Base-by-base conservation (phyloP, 176 grass and related monocot species). In the Eragrostis nindensis region DNA sequence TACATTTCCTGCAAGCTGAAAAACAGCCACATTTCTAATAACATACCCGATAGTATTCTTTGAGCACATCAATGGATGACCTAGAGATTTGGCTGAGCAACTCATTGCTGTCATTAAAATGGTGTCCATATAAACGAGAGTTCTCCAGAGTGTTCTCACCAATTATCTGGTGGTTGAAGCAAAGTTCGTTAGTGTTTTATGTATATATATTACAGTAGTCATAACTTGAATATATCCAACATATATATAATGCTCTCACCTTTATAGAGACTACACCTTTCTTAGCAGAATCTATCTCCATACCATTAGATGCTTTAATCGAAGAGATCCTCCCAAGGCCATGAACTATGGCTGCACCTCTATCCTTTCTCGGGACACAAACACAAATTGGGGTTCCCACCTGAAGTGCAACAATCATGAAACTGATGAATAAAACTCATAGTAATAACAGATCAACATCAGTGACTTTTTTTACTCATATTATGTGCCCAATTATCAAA, bases 31-130 rank as follows among this genome's bases (percentile, higher is more conserved):
- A 43, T 19, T 14, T 10, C 14, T 45, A 12, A 3, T 40, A 15
- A 40, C 78, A 71, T 89, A 91, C 94, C 86, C 81, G 86, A 78
- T 79, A 91, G 40, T 83, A 68, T 19, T 85, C 55, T 89, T 97
- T 89, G 62, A 94, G 84, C 56, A 87, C 67, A 73, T 97, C 91
- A 45, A 97, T 91, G 38, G 94, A 97, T 80, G 68, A 91, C 84
- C 88, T 86, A 24, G 88, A 68, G 66, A 97, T 97, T 73, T 86
- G 89, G 75, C 94, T 97, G 22, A 97, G 81, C 48, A 93, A 86
- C 81, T 97, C 94, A 68, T 97, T 83, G 64, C 81, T 82, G 11
- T 75, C 67, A 46, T 87, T 89, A 79, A 97, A 97, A 93, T 97
- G 80, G n/a, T 77, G 67, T 47, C 89, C 94, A 71, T 76, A 93